These are phyloP conservation scores for Cucumis hystrix DNA, from an alignment of 306 rosid genomes.

Conservation along the genomic window DNA sequence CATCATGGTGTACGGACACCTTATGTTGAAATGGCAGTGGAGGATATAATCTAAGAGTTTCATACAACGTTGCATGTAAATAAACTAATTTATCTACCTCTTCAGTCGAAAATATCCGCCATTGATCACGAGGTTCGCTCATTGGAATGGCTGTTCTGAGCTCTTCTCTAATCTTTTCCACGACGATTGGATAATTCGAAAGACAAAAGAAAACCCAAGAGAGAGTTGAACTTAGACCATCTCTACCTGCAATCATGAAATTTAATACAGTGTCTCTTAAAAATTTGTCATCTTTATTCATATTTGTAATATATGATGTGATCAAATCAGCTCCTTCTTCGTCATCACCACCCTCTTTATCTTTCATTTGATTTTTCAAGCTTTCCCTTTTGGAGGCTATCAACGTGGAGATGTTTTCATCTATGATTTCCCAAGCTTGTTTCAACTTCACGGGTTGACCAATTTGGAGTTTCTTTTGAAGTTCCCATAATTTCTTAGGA, in stretches of 20 bases:
- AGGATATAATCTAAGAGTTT: conserved; percentile 37
- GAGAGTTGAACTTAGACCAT: neutral
- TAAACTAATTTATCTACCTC: conserved; percentile 27
- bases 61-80: conserved; percentile 36
- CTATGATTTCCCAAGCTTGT: conserved; percentile 16
- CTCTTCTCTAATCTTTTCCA: conserved; percentile 15
- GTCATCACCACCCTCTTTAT: neutral
- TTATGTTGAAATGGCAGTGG: conserved; percentile 27
- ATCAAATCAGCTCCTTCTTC: conserved; percentile 5
- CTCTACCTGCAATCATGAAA: conserved; percentile 12
- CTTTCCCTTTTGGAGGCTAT: conserved; percentile 8
- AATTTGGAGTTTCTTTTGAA: conserved; percentile 23
- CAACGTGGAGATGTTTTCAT: conserved; percentile 16
- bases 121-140: neutral
- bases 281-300: neutral
- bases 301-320: neutral
- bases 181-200: conserved; percentile 1
- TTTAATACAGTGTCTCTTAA: conserved; percentile 4
- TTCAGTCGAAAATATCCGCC: neutral
- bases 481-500: conserved; percentile 24
- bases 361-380: neutral
- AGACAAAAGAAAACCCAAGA: conserved; percentile 20
- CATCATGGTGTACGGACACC: neutral
- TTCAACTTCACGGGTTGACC: conserved; percentile 22
- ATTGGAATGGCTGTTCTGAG: neutral